phyloP scores from a whole-genome alignment of 208 protist species.

The Tetramitus jugosus region DNA sequence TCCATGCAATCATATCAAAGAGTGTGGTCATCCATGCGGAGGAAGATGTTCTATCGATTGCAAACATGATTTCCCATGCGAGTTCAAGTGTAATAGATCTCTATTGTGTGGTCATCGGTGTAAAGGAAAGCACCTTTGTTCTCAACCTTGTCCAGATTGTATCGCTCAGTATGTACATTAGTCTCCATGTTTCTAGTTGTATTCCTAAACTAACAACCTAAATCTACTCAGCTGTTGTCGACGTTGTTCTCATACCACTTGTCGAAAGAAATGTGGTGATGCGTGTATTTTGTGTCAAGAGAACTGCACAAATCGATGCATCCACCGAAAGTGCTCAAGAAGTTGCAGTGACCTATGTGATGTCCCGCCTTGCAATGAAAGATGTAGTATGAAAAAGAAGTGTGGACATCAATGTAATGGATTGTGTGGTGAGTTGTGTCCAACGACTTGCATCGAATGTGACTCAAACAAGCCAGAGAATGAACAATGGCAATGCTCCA shows the following conservation, averaged over 20 bases:
- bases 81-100: background rate
- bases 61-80: background rate
- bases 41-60: slow-evolving; percentile 16
- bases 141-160: background rate
- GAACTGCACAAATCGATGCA: slow-evolving; percentile 29
- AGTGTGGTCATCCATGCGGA: slow-evolving; percentile 29
- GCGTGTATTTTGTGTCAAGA: slow-evolving; percentile 27
- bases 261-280: slow-evolving; percentile 13
- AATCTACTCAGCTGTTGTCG: no score
- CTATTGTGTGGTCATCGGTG: slow-evolving; percentile 30
- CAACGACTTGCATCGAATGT: slow-evolving; percentile 34
- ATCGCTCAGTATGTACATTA: slow-evolving; percentile 3
- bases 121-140: slow-evolving; percentile 5
- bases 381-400: slow-evolving; percentile 29
- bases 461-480: background rate
- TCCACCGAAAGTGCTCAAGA: slow-evolving; percentile 28
- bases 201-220: no score
- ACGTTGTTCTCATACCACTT: background rate
- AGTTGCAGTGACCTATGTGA: slow-evolving; percentile 36
- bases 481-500: background rate
- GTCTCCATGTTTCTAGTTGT: no score
- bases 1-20: background rate
- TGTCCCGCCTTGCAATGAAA: slow-evolving; percentile 31
- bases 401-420: slow-evolving; percentile 36
- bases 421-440: slow-evolving; percentile 52